Evolutionary conservation across 192 early-diverging fungal species (phyloP).

Genomic region (Fimicolochytrium jonesii): DNA sequence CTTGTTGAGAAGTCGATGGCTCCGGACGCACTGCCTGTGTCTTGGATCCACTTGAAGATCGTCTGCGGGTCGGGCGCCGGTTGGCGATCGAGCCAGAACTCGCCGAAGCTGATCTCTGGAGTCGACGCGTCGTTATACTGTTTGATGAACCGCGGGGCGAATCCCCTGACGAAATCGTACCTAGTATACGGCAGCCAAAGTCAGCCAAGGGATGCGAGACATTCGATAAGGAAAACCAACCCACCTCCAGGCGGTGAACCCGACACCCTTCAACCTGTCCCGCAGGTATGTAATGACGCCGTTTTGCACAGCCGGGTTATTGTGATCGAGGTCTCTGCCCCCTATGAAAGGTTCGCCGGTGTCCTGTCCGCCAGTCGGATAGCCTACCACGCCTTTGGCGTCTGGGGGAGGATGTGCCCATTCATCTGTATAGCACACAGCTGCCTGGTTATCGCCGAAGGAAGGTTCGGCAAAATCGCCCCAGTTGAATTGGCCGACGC

Average conservation of each 20-base stretch:
- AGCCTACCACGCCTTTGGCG: too few relatives aligned
- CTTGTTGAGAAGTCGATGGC: slow-evolving; percentile 17
- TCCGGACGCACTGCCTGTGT: neutral
- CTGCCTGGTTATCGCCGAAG: neutral
- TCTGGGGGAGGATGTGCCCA: neutral
- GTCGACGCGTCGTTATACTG: neutral
- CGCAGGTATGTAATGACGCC: neutral
- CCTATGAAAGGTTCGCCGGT: neutral
- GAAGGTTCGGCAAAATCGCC: neutral
- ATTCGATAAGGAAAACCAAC: too few relatives aligned
- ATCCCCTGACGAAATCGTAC: neutral
- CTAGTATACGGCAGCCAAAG: too few relatives aligned
- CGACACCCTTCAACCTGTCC: neutral
- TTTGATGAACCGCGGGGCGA: neutral
- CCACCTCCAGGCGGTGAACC: neutral
- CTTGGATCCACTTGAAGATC: neutral
- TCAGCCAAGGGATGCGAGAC: too few relatives aligned
- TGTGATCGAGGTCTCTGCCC: slow-evolving; percentile 12
- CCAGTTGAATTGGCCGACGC: slow-evolving; percentile 4
- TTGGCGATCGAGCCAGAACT: neutral
- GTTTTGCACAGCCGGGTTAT: slow-evolving; percentile 3
- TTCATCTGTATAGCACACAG: neutral
- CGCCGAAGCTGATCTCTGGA: neutral
- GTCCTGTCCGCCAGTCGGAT: neutral
- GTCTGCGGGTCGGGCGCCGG: neutral